Conservation (phyloP, 352 stramenopile species). For the Phytopythium vexans region DNA sequence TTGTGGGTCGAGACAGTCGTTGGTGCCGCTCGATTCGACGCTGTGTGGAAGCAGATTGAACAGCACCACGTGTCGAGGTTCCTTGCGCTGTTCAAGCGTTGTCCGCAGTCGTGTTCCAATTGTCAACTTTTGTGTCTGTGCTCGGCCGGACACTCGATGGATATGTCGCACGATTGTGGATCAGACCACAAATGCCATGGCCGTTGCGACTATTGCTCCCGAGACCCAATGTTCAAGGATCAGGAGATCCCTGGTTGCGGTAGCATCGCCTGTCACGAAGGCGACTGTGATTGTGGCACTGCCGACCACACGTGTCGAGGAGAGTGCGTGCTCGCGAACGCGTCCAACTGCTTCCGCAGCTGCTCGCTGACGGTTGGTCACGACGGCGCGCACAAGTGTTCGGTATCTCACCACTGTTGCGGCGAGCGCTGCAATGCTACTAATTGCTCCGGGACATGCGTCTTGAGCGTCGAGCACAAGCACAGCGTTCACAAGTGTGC, state of each 20-base stretch:
- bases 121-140: slow-evolving; percentile 40
- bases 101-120: slow-evolving; percentile 21
- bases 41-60: slow-evolving; percentile 30
- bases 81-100: slow-evolving; percentile 24
- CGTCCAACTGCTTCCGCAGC: slow-evolving; percentile 28
- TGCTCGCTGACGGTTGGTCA: slow-evolving; percentile 26
- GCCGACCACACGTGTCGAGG: slow-evolving; percentile 34
- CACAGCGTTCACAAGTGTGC: slow-evolving; percentile 37
- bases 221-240: not conserved
- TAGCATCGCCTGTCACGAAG: slow-evolving; percentile 29
- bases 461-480: slow-evolving; percentile 16
- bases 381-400: slow-evolving; percentile 28
- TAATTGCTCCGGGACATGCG: slow-evolving; percentile 29
- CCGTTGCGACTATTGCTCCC: slow-evolving; percentile 31
- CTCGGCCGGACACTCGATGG: slow-evolving; percentile 22
- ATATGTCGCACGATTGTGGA: slow-evolving; percentile 34
- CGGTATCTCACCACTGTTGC: slow-evolving; percentile 30
- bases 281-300: slow-evolving; percentile 32
- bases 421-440: slow-evolving; percentile 22
- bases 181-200: slow-evolving; percentile 33
- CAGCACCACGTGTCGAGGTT: slow-evolving; percentile 19
- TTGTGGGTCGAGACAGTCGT: slow-evolving; percentile 29
- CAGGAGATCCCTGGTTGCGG: slow-evolving; percentile 22
- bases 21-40: slow-evolving; percentile 24
- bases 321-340: slow-evolving; percentile 15